phyloP scores from a whole-genome alignment of 345 rosid genomes.

The Citrus inodora region DNA sequence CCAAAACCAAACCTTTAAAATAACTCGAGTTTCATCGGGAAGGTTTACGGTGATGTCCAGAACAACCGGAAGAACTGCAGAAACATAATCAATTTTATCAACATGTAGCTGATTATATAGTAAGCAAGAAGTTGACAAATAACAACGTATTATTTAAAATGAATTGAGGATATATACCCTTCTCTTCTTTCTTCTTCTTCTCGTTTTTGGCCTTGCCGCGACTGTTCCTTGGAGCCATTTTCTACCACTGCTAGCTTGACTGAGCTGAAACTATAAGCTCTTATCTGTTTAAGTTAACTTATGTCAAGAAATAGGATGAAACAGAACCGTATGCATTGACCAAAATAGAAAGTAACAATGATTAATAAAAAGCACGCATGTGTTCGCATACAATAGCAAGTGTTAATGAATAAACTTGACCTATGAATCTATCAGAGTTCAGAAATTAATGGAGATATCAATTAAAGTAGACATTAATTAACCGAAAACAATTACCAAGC shows the following conservation, averaged over 20 bases:
- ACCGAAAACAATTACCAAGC: constrained; percentile 20
- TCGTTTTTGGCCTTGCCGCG: constrained; percentile 90
- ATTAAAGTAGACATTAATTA: background rate
- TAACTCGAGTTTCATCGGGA: constrained; percentile 71
- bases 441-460: background rate
- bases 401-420: too few species aligned
- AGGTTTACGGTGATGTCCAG: constrained; percentile 79
- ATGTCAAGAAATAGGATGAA: background rate
- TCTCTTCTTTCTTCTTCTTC: constrained; percentile 97
- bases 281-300: background rate
- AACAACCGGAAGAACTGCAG: constrained; percentile 87
- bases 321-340: background rate
- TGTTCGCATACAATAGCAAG: background rate
- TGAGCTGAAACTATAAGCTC: constrained; percentile 14
- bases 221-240: constrained; percentile 95
- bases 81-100: background rate
- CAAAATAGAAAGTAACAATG: background rate
- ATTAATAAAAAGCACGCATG: background rate
- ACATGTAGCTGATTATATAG: background rate
- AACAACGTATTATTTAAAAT: too few species aligned
- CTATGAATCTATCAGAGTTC: background rate
- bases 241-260: constrained; percentile 18
- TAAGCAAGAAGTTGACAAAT: too few species aligned
- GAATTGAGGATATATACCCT: constrained; percentile 38
- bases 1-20: constrained; percentile 61